These are phyloP conservation scores for Forsythia suspensa DNA, from an alignment of 257 asterid species.

Conservation along the genomic window DNA sequence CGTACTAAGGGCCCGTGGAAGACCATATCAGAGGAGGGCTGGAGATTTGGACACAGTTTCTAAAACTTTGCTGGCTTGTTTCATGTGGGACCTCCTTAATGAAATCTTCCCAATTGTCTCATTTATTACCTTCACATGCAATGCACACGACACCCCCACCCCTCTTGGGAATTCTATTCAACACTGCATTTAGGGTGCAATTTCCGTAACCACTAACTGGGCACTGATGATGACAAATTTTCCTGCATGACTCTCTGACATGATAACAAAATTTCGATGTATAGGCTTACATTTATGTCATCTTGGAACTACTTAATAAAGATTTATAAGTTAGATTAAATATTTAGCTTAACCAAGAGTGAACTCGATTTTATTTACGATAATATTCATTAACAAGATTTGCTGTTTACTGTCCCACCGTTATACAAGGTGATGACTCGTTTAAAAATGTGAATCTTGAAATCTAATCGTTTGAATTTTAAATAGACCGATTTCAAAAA, in stretches of 20 bases:
- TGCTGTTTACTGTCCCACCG: no score
- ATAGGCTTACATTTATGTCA: neutral
- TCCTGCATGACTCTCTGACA: neutral
- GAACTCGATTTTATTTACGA: no score
- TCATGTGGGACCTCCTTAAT: neutral
- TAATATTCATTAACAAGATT: no score
- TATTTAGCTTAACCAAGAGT: no score
- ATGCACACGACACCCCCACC: neutral
- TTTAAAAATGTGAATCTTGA: no score
- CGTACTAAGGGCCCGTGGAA: neutral
- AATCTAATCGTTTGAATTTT: no score
- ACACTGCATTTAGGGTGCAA: neutral
- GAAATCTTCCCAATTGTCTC: slow-evolving; percentile 15
- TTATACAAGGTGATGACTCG: no score
- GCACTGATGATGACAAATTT: neutral
- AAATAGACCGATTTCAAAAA: no score
- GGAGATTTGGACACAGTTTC: neutral
- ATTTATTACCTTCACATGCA: slow-evolving; percentile 40
- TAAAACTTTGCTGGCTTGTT: neutral
- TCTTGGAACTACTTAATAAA: no score
- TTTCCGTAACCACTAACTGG: neutral
- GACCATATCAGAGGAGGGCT: neutral
- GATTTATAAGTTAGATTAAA: no score
- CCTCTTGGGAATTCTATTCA: neutral
- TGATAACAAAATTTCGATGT: neutral